These are phyloP conservation scores for Zea mays DNA, from an alignment of 176 grass and related monocot species.

Conservation along the genomic window Zm-B73-REFERENCE-NAM-5.0 NC_050098.1:205033501-205034000, in stretches of 20 bases:
- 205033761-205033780: conserved; percentile 91
- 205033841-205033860: conserved; percentile 67
- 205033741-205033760: conserved; percentile 79
- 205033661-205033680: background rate
- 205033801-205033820: conserved; percentile 71
- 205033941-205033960: background rate
- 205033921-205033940: background rate
- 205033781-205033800: conserved; percentile 78
- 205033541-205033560: conserved; percentile 78
- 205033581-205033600: conserved; percentile 86
- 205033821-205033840: conserved; percentile 71
- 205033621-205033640: conserved; percentile 12
- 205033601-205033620: conserved; percentile 83
- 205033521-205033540: conserved; percentile 75
- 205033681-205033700: background rate
- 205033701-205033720: conserved; percentile 35
- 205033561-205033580: conserved; percentile 88
- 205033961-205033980: too few relatives aligned
- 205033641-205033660: background rate
- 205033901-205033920: conserved; percentile 5
- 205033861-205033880: conserved; percentile 63
- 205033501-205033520: conserved; percentile 95
- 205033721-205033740: conserved; percentile 95
- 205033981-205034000: conserved; percentile 5
- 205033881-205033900: conserved; percentile 58